Conservation (phyloP, 768 basidiomycete genomes). For the Podaxis rugospora region DNA sequence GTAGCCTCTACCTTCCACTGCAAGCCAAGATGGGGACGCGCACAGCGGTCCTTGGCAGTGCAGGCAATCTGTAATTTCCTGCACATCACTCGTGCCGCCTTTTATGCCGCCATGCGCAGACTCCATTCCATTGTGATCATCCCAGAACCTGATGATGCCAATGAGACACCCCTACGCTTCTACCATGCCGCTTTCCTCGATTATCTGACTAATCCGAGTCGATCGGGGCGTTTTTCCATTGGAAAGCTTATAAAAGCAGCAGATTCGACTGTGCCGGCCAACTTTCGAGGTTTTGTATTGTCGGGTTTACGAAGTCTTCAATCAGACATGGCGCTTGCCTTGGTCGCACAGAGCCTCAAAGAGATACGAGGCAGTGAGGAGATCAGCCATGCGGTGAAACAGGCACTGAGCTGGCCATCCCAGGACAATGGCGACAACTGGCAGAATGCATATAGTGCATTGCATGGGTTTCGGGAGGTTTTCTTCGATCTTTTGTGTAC, state of each 20-base stretch:
- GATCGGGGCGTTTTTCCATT: conserved; percentile 23
- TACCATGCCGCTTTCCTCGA: neutral
- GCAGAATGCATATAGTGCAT: neutral
- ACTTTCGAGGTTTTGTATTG: neutral
- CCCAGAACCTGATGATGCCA: neutral
- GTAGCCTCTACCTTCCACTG: neutral
- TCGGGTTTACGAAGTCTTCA: neutral
- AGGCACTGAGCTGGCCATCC: neutral
- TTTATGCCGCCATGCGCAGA: neutral
- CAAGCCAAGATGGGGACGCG: too few relatives aligned
- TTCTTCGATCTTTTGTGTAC: neutral
- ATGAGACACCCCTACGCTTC: neutral
- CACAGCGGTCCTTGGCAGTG: neutral
- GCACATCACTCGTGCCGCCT: neutral
- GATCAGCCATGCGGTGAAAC: neutral
- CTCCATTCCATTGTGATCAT: neutral
- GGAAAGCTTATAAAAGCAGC: neutral
- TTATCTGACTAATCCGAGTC: too few relatives aligned
- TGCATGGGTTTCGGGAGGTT: neutral
- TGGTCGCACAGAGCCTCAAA: neutral
- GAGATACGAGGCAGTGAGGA: neutral
- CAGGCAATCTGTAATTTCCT: neutral
- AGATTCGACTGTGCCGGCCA: neutral
- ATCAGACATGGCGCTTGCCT: neutral
- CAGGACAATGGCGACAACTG: neutral